A percentile compares a stretch with the other conserved stretches of the same genome.
Conservation (phyloP, 345 rosid species). For the Conringia planisiliqua region DNA sequence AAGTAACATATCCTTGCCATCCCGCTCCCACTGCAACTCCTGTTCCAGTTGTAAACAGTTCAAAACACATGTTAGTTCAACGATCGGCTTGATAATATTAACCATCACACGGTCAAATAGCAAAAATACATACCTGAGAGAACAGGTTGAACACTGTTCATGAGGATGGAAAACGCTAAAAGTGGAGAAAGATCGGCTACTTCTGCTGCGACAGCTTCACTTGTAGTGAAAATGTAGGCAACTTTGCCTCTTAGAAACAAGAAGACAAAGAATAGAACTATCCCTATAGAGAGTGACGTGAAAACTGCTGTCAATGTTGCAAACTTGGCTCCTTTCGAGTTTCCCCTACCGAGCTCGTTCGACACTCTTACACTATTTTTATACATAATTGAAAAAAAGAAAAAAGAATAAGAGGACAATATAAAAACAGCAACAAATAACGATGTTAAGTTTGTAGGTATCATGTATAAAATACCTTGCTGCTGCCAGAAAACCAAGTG, state of each 20-base stretch:
- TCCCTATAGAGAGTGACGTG: conserved; percentile 50
- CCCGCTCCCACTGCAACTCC: conserved; percentile 84
- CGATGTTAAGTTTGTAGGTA: neutral
- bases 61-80: neutral
- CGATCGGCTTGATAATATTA: neutral
- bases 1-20: conserved; percentile 77
- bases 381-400: neutral
- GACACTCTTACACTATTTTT: conserved; percentile 67
- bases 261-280: conserved; percentile 46
- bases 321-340: conserved; percentile 53
- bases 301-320: conserved; percentile 39
- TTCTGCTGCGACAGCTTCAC: conserved; percentile 49
- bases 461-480: conserved; percentile 43
- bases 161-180: conserved; percentile 63
- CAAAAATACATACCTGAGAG: conserved; percentile 50
- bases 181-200: conserved; percentile 72
- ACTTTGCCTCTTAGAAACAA: conserved; percentile 50
- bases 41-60: conserved; percentile 22
- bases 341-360: conserved; percentile 76
- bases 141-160: conserved; percentile 84
- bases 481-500: conserved; percentile 75
- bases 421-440: neutral
- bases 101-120: neutral
- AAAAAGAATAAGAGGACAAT: neutral
- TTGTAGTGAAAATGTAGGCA: conserved; percentile 61